phyloP scores from a whole-genome alignment of 768 basidiomycete genomes.

The Lentinula guzmanii region DNA sequence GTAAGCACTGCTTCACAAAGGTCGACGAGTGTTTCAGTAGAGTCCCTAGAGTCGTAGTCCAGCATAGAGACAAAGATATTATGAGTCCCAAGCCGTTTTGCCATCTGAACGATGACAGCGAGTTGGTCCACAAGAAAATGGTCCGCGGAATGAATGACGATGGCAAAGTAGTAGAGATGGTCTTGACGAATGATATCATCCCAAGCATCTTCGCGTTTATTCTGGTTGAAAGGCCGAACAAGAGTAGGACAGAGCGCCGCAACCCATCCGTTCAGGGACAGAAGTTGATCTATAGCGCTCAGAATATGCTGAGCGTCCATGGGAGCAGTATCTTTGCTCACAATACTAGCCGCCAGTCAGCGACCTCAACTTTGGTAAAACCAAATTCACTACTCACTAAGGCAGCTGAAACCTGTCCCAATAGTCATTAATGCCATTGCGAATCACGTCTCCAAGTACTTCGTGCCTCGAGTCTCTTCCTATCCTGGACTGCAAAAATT shows the following conservation, averaged over 20 bases:
- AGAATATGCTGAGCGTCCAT: slow-evolving; percentile 89
- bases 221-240: slow-evolving; percentile 90
- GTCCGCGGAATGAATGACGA: slow-evolving; percentile 96
- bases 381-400: slow-evolving; percentile 51
- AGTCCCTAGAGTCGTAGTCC: slow-evolving; percentile 93
- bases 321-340: slow-evolving; percentile 75
- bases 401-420: slow-evolving; percentile 93
- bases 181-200: slow-evolving; percentile 82
- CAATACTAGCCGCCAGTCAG: slow-evolving; percentile 46
- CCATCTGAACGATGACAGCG: slow-evolving; percentile 95
- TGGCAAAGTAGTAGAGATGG: slow-evolving; percentile 89
- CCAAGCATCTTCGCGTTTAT: slow-evolving; percentile 79
- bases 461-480: slow-evolving; percentile 86
- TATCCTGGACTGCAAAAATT: slow-evolving; percentile 83
- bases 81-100: slow-evolving; percentile 79
- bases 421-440: slow-evolving; percentile 77
- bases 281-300: slow-evolving; percentile 84
- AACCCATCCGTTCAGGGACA: slow-evolving; percentile 98
- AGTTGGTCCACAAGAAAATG: slow-evolving; percentile 99
- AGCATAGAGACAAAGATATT: slow-evolving; percentile 98
- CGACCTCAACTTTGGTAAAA: not conserved
- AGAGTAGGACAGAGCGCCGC: slow-evolving; percentile 93
- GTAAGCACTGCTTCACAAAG: slow-evolving; percentile 94
- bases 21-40: slow-evolving; percentile 90
- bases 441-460: slow-evolving; percentile 68